Base-by-base conservation (phyloP, 1,284 basidiomycete genomes). In the Cryptococcus sp. region DNA sequence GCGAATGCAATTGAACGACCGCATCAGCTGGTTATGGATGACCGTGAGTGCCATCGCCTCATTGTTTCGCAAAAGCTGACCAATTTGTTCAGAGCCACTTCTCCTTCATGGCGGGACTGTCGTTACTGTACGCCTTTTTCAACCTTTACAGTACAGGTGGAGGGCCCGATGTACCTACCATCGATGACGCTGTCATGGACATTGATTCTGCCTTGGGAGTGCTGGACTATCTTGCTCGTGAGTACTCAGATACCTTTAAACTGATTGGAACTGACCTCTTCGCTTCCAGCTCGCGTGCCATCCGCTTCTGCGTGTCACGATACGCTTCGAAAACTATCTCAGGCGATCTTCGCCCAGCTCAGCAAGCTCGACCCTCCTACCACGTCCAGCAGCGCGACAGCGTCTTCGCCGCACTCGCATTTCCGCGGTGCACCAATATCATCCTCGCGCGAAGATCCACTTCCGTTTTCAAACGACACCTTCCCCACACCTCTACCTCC, bases 21-120 rank as follows among this genome's bases (percentile, higher is more conserved):
- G 78, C 51, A 80, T 80, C 63, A 75, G 70, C 58, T 80, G 78
- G 72, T 65, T 77, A 22, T 80, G 78, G 78, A 71, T 80, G 70
- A 78, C 76, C 16, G 74, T 75, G 51, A 68, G 73, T 63, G n/a
- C 1, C 8, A 38, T 15, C 38, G 29, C 3, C 29, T 10, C 2
- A 34, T 5, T 5, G 3, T 10, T 34, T 13, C 29, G 29, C 29
- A 34, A 10, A 34, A 34, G 29, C 29, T 34, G 8, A 34, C 8
- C 55, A 57, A 66, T 50, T n/a, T 34, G 41, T 25, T 8, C 58
- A 73, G 65, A 71, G 68, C 23, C 75, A 77, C 52, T 76, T 73
- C 53, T 69, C 72, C 19, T 77, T 79, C 66, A 75, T 76, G 77
- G 78, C 78, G 8, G 78, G 78, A 23, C 65, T 80, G 25, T 78